A percentile compares a stretch with the other conserved stretches of the same genome.
Conservation (phyloP, 495 filamentous ascomycete species). For the Podospora pseudoanserina region DNA sequence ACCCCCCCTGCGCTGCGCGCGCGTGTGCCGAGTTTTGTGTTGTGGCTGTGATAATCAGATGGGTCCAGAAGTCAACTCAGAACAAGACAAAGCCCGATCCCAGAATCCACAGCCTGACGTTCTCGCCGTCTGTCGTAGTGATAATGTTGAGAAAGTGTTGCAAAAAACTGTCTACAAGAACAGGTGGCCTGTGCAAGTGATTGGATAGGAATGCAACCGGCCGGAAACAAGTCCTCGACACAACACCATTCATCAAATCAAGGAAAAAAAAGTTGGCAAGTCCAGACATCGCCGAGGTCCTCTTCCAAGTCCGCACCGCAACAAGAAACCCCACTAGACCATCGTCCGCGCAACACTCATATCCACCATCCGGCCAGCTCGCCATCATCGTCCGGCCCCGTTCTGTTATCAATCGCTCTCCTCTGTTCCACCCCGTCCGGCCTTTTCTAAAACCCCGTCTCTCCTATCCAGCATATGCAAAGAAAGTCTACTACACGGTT, state of each 20-base stretch:
- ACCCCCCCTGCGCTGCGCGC: not conserved
- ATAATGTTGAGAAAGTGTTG: not conserved
- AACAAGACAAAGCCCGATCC: not conserved
- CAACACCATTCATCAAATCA: not conserved
- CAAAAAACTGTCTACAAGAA: not conserved
- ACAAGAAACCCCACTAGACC: not conserved
- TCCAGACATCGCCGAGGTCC: not conserved
- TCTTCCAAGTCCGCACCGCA: not conserved
- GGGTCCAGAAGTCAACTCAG: not conserved
- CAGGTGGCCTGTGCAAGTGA: not conserved
- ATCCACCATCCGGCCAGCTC: not conserved
- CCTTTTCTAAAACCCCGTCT: not conserved
- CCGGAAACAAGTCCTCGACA: not conserved
- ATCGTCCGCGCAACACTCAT: not conserved
- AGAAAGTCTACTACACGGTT: not conserved
- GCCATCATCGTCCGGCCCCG: not conserved
- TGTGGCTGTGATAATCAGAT: not conserved
- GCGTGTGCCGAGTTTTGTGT: not conserved
- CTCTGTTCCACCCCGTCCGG: not conserved
- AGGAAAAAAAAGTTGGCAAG: not conserved
- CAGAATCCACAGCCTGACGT: not conserved
- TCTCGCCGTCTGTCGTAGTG: not conserved
- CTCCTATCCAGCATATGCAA: not conserved
- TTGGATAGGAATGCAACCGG: not conserved
- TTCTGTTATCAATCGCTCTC: not conserved